Base-by-base conservation (phyloP, 2,329 filamentous ascomycete species). In the Sordariomycetes sp. region DNA sequence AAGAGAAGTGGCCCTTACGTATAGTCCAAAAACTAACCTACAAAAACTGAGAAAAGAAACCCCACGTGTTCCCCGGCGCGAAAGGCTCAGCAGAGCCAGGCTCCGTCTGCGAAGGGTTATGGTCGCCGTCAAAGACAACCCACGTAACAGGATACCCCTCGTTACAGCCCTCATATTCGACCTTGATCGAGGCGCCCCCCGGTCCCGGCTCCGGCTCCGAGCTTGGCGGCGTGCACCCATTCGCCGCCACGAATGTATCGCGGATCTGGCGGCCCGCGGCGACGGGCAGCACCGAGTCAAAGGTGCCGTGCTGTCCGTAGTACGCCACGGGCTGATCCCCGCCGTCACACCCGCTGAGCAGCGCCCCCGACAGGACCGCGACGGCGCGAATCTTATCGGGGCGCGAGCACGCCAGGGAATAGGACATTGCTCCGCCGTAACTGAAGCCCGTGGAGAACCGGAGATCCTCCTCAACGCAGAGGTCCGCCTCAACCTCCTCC, bases 391-490 rank as follows among this genome's bases (percentile, higher is more conserved):
- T 68, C 52, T 64, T 58, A 24, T 59, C 59, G 13, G 70, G 66
- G 12, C 68, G 68, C 5, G 70, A 65, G 60, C 72, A 76, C 3
- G 72, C 72, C 17, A 74, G 61, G 4, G 69, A 65, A 60, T 68
- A 72, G 0, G 67, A 67, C 69, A 76, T 75, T 57, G 69, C 68
- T 15, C 65, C 72, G 39, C 73, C 73, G 62, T 71, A 75, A 60
- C 69, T 72, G 62, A 71, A 75, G 42, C 72, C 73, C 1, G 71
- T 72, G 28, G 71, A 66, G 63, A 75, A 76, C 57, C 71, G 66
- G 56, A 69, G 67, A 51, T 63, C 65, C 58, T 70, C 64, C 59
- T 77, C 68, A 32, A 76, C 63, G 59, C 74, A 76, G 48, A 76
- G 69, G 28, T 69, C 66, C 6, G 62, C 60, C 59, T 74, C 68